These are phyloP conservation scores for Claviceps monticola DNA, from an alignment of 2,329 filamentous ascomycete species.

Conservation along the genomic window DNA sequence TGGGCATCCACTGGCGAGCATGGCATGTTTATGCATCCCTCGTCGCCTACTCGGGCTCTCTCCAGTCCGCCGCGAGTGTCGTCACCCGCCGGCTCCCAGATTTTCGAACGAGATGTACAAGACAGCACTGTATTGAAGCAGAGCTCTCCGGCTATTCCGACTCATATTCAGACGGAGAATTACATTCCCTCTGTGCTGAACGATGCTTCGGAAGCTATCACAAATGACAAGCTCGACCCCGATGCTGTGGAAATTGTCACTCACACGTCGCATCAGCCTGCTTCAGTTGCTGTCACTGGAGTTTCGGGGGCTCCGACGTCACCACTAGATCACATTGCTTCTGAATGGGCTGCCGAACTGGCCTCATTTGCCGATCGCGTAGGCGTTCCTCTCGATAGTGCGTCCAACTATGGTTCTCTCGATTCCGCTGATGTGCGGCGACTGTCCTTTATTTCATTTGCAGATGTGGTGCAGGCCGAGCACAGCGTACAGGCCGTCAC, in stretches of 20 bases:
- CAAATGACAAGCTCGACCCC: conserved; percentile 69
- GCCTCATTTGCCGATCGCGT: conserved; percentile 36
- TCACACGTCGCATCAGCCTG: conserved; percentile 70
- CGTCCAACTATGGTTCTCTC: conserved; percentile 63
- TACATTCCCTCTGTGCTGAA: conserved; percentile 84
- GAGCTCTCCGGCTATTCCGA: conserved; percentile 73
- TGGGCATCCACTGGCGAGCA: conserved; percentile 20
- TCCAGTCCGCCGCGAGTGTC: conserved; percentile 61
- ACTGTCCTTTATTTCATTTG: conserved; percentile 91
- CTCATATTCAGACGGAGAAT: conserved; percentile 89
- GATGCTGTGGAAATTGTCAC: conserved; percentile 90
- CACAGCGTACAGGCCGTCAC: conserved; percentile 44
- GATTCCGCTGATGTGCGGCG: conserved; percentile 66
- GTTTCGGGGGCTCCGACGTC: conserved; percentile 16
- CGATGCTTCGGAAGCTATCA: conserved; percentile 84
- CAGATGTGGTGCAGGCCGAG: conserved; percentile 82
- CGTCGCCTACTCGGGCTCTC: conserved; percentile 52
- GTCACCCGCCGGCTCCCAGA: conserved; percentile 65
- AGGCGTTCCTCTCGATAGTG: conserved; percentile 38
- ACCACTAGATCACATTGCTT: conserved; percentile 28
- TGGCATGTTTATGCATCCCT: conserved; percentile 31
- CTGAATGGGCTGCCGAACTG: conserved; percentile 44
- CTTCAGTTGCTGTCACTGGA: conserved; percentile 51
- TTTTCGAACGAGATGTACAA: conserved; percentile 92
- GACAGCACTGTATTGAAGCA: conserved; percentile 55